Base-by-base conservation (phyloP, 1,284 basidiomycete species). In the Phlebopus sp. region DNA sequence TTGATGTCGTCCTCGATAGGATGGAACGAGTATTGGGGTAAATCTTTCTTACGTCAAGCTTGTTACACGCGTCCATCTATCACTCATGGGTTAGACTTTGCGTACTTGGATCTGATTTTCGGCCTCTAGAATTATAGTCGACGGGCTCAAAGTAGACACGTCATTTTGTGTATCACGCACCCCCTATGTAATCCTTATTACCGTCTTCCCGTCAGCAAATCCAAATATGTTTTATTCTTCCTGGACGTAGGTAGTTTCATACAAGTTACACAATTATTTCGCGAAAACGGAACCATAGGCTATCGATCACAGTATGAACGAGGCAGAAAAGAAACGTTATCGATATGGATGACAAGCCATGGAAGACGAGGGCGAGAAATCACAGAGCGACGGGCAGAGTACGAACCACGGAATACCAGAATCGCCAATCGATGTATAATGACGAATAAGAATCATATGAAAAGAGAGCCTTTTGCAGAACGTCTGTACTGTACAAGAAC, bases 11-110 rank as follows among this genome's bases (percentile, higher is more conserved):
- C 8, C 69, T 88, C 25, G 81, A 82, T 57, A 77, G 73, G 55
- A 81, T 86, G 77, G 84, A 88, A 60, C 71, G 71, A 31, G 68
- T 85, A 29, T 62, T 87, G 48, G 59, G 58, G 48, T 75, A 74
- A 44, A 31, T 14, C 44, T 23, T 43, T n/a, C 35, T 36, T 15
- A 34, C 18, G n/a, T 35, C 8, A 29, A 29, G 10, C 10, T 29
- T 29, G 10, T 29, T 29, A 9, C 27, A 4, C 10, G 2, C 10
- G 27, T 29, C 10, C 8, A 25, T 25, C 25, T 25, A 25, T 4
- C 25, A 8, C 8, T 15, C 13, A 15, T 35, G 32, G 27, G 4
- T 4, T 29, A 29, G 27, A 29, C 27, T 11, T 4, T 8, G 10
- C 27, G 10, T 8, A 29, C 8, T 8, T 9, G 27, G 27, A 29